phyloP scores from a whole-genome alignment of 306 rosid species.

The Castanea mollissima region DNA sequence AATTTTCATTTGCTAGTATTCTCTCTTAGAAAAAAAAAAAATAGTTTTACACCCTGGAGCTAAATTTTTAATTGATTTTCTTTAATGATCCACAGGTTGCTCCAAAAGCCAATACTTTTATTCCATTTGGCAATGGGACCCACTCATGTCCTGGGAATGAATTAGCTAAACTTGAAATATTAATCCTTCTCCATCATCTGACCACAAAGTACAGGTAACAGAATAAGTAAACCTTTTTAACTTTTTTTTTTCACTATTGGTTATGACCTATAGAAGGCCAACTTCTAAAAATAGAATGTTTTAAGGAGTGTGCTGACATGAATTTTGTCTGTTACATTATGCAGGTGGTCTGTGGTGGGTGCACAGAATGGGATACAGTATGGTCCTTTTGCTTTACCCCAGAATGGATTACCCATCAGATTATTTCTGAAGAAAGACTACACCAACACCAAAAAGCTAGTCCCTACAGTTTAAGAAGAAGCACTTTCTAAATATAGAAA shows the following conservation, averaged over 20 bases:
- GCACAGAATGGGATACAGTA: constrained; percentile 85
- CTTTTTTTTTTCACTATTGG: neutral
- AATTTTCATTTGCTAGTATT: constrained; percentile 3
- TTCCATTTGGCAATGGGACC: constrained; percentile 98
- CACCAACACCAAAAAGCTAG: constrained; percentile 3
- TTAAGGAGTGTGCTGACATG: constrained; percentile 12
- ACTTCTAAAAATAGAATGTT: constrained; percentile 32
- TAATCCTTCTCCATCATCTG: constrained; percentile 82
- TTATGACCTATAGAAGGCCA: neutral
- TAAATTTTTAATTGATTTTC: neutral
- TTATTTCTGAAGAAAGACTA: constrained; percentile 42
- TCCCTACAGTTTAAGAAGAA: constrained; percentile 5
- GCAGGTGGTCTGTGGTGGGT: constrained; percentile 75
- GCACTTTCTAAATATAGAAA: constrained; percentile 33
- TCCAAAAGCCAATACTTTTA: constrained; percentile 80
- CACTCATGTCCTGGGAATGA: constrained; percentile 97
- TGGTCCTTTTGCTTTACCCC: constrained; percentile 98
- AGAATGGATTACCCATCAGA: constrained; percentile 80
- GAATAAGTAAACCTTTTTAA: no score
- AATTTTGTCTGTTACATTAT: neutral
- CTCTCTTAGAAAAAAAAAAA: neutral
- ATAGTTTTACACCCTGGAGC: neutral
- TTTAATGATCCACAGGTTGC: constrained; percentile 50
- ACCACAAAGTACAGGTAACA: constrained; percentile 86
- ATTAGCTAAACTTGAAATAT: constrained; percentile 87